phyloP scores from a whole-genome alignment of 129 eudicot species.

The Chrysanthemum makinoi region DNA sequence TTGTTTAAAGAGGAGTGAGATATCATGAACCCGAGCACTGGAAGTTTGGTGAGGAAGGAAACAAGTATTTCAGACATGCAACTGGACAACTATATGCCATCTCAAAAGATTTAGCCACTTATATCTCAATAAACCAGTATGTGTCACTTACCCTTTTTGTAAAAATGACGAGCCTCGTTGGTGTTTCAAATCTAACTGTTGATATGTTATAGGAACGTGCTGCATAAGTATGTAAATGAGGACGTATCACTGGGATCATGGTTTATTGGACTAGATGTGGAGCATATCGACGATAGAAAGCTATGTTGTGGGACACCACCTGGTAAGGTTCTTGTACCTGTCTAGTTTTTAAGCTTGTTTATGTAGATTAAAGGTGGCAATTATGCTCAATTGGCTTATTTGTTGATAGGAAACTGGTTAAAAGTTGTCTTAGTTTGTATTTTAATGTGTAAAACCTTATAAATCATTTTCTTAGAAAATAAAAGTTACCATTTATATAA shows the following conservation, averaged over 20 bases:
- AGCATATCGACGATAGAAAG: conserved; percentile 79
- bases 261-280: conserved; percentile 86
- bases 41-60: conserved; percentile 97
- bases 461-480: neutral
- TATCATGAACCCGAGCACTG: conserved; percentile 95
- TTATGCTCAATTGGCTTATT: neutral
- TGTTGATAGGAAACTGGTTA: neutral
- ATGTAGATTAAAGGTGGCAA: neutral
- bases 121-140: conserved; percentile 82
- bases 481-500: neutral
- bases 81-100: conserved; percentile 94
- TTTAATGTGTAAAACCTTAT: neutral
- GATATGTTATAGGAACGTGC: conserved; percentile 48
- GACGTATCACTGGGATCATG: conserved; percentile 90
- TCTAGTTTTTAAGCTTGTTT: neutral
- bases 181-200: too few species aligned
- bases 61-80: conserved; percentile 91
- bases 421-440: neutral
- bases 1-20: conserved; percentile 70
- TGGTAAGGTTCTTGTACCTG: conserved; percentile 37
- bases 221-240: conserved; percentile 85
- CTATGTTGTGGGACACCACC: conserved; percentile 97
- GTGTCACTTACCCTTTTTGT: conserved; percentile 16
- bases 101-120: conserved; percentile 83
- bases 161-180: neutral